Conservation (phyloP, 2,329 filamentous ascomycete genomes). For the Penicillium frequentans region DNA sequence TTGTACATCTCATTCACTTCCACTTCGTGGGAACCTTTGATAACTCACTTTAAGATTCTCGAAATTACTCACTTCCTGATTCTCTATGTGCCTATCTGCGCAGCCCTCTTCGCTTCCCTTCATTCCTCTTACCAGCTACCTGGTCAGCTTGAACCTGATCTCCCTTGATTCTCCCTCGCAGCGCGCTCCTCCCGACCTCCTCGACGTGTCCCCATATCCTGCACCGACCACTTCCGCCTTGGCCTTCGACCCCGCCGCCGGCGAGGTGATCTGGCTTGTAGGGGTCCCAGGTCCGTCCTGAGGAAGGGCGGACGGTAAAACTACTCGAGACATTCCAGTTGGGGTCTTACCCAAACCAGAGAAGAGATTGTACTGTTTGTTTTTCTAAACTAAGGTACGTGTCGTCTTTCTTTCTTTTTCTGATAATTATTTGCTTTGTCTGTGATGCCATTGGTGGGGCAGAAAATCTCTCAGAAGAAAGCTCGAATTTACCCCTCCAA, state of each 20-base stretch:
- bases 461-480: slow-evolving; percentile 4
- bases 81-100: slow-evolving; percentile 41
- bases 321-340: slow-evolving; percentile 25
- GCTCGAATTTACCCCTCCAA: slow-evolving; percentile 19
- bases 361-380: slow-evolving; percentile 10
- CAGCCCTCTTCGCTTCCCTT: slow-evolving; percentile 23
- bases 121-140: slow-evolving; percentile 31
- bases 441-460: slow-evolving; percentile 18
- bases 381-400: slow-evolving; percentile 19
- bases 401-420: neutral
- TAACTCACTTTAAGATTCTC: neutral
- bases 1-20: slow-evolving; percentile 8
- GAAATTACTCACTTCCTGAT: slow-evolving; percentile 2
- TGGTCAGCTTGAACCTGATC: slow-evolving; percentile 20
- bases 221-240: slow-evolving; percentile 15
- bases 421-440: slow-evolving; percentile 2
- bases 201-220: slow-evolving; percentile 13
- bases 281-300: slow-evolving; percentile 52
- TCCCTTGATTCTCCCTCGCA: slow-evolving; percentile 14
- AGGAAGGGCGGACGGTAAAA: slow-evolving; percentile 53
- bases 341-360: slow-evolving; percentile 11
- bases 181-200: slow-evolving; percentile 16
- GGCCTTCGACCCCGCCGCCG: slow-evolving; percentile 24
- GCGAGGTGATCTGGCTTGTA: slow-evolving; percentile 45
- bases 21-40: slow-evolving; percentile 6